phyloP scores from a whole-genome alignment of 2,329 filamentous ascomycete genomes.

The Talaromyces sp. region DNA sequence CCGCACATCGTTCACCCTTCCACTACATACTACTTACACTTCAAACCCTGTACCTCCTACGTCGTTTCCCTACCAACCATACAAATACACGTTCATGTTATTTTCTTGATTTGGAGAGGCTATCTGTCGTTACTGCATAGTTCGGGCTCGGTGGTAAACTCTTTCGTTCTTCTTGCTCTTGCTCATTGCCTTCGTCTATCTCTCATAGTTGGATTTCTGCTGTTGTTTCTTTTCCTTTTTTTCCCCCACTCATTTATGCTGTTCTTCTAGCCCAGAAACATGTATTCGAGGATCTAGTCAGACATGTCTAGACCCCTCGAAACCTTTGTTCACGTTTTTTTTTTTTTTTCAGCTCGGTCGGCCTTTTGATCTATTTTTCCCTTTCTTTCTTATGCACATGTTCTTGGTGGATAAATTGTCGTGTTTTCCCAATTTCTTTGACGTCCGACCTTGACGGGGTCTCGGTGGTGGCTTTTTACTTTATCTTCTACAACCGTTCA shows the following conservation, averaged over 20 bases:
- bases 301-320: not conserved
- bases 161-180: slow-evolving; percentile 16
- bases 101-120: slow-evolving; percentile 16
- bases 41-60: not conserved
- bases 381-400: not conserved
- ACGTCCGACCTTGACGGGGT: not conserved
- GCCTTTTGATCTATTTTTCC: not conserved
- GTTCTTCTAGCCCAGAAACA: not conserved
- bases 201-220: slow-evolving; percentile 10
- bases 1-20: not conserved
- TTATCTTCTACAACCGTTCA: not conserved
- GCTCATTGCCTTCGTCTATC: not conserved
- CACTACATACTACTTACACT: not conserved
- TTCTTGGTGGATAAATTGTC: not conserved
- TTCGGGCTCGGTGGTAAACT: slow-evolving; percentile 21
- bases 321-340: not conserved
- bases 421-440: not conserved
- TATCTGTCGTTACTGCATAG: slow-evolving; percentile 20
- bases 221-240: not conserved
- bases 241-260: not conserved
- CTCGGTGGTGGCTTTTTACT: slow-evolving; percentile 2
- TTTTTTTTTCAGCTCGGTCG: not conserved
- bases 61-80: not conserved
- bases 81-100: not conserved
- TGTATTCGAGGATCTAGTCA: not conserved